These are phyloP conservation scores for Heliocybe sulcata DNA, from an alignment of 1,284 basidiomycete species.

Conservation along the genomic window DNA sequence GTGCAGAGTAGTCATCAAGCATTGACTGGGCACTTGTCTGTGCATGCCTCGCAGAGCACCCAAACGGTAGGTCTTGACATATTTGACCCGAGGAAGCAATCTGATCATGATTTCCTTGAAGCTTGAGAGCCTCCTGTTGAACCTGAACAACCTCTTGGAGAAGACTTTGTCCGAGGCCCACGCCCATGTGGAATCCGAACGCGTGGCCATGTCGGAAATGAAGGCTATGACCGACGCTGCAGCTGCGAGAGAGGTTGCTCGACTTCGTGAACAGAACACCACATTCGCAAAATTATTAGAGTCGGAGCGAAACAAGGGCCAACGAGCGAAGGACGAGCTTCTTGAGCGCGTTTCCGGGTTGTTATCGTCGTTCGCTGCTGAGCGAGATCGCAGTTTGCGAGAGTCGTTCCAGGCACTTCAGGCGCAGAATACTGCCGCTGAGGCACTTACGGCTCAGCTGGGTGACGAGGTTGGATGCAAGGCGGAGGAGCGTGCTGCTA, in stretches of 20 bases:
- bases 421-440: constrained; percentile 47
- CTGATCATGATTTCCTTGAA: background rate
- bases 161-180: constrained; percentile 51
- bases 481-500: constrained; percentile 32
- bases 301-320: constrained; percentile 57
- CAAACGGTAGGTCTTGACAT: constrained; percentile 25
- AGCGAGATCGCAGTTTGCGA: constrained; percentile 64
- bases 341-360: constrained; percentile 66
- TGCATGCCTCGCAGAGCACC: constrained; percentile 35
- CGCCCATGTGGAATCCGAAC: constrained; percentile 49
- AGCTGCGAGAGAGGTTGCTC: constrained; percentile 52
- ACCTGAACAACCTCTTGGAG: constrained; percentile 51
- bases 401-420: constrained; percentile 51
- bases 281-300: constrained; percentile 56
- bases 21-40: constrained; percentile 38
- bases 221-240: constrained; percentile 44
- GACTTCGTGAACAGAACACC: constrained; percentile 71
- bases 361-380: constrained; percentile 61
- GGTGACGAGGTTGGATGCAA: constrained; percentile 39
- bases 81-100: background rate
- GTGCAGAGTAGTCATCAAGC: constrained; percentile 41
- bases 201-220: constrained; percentile 40
- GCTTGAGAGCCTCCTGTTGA: constrained; percentile 46
- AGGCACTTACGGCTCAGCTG: constrained; percentile 42
- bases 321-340: constrained; percentile 64